Conservation (phyloP, 2,329 filamentous ascomycete species). For the Chalaropsis thielavioides region DNA sequence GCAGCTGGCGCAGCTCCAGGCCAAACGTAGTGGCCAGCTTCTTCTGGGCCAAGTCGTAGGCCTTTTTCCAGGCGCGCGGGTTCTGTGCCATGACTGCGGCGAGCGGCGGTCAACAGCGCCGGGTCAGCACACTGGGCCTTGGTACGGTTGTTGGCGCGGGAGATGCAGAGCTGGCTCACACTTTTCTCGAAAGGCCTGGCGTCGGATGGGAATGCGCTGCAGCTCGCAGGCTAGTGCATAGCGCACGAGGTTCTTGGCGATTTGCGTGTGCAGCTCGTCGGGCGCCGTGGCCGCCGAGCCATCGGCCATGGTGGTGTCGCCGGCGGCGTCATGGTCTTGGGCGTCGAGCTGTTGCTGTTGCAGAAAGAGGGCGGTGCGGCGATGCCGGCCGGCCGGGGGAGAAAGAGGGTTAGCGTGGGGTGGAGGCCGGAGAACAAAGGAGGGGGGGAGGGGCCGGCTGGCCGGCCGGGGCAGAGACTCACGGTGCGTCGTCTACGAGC, state of each 20-base stretch:
- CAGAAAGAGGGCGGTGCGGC: background rate
- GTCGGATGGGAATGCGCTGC: constrained; percentile 42
- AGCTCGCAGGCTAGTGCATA: constrained; percentile 54
- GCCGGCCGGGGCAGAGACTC: background rate
- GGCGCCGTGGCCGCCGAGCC: constrained; percentile 25
- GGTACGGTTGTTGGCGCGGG: too few species aligned
- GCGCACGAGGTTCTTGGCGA: constrained; percentile 53
- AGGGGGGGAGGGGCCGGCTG: too few species aligned
- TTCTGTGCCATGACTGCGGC: constrained; percentile 57
- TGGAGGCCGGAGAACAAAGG: too few species aligned
- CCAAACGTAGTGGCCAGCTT: constrained; percentile 62
- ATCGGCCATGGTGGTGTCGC: constrained; percentile 26
- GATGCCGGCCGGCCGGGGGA: background rate
- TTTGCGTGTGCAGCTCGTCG: constrained; percentile 33
- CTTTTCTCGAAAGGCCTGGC: constrained; percentile 49
- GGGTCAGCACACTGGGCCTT: background rate
- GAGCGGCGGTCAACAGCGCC: background rate
- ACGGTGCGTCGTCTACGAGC: constrained; percentile 4
- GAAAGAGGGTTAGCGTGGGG: too few species aligned
- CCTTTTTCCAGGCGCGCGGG: constrained; percentile 53
- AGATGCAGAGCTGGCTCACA: constrained; percentile 28
- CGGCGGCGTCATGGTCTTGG: constrained; percentile 8
- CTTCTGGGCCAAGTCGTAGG: constrained; percentile 65
- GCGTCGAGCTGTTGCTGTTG: background rate
- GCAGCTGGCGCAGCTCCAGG: constrained; percentile 83